These are phyloP conservation scores for Actinomucor elegans DNA, from an alignment of 371 early-diverging fungal genomes.

Conservation along the genomic window DNA sequence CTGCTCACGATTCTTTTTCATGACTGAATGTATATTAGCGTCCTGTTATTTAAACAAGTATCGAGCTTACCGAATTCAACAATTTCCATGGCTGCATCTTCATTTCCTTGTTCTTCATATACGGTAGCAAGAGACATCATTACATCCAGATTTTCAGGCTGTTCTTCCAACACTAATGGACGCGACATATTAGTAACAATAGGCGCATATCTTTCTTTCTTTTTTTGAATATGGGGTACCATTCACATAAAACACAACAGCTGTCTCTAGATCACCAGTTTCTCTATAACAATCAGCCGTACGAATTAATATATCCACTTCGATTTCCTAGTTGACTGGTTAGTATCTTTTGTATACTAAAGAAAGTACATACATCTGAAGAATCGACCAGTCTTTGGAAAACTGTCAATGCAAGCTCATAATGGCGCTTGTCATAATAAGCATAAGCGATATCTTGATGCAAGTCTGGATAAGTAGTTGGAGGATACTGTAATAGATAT, in stretches of 20 bases:
- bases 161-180: constrained; percentile 39
- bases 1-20: no score
- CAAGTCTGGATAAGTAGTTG: constrained; percentile 71
- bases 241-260: constrained; percentile 58
- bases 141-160: constrained; percentile 71
- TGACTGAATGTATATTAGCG: no score
- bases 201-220: neutral
- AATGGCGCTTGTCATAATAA: constrained; percentile 69
- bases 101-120: constrained; percentile 82
- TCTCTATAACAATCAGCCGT: constrained; percentile 74
- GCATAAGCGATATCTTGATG: constrained; percentile 83
- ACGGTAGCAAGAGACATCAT: constrained; percentile 79
- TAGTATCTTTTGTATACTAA: neutral
- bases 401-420: constrained; percentile 63
- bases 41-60: no score
- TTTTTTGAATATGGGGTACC: constrained; percentile 19
- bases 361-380: constrained; percentile 45
- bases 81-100: constrained; percentile 68
- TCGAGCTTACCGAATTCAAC: constrained; percentile 50
- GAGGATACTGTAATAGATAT: constrained; percentile 53
- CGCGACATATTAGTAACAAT: neutral
- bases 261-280: constrained; percentile 63
- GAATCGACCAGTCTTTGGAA: constrained; percentile 60
- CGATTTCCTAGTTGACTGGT: constrained; percentile 34
- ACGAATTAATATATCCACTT: constrained; percentile 49